Conservation (phyloP, 345 rosid genomes). For the Aethionema arabicum region DNA sequence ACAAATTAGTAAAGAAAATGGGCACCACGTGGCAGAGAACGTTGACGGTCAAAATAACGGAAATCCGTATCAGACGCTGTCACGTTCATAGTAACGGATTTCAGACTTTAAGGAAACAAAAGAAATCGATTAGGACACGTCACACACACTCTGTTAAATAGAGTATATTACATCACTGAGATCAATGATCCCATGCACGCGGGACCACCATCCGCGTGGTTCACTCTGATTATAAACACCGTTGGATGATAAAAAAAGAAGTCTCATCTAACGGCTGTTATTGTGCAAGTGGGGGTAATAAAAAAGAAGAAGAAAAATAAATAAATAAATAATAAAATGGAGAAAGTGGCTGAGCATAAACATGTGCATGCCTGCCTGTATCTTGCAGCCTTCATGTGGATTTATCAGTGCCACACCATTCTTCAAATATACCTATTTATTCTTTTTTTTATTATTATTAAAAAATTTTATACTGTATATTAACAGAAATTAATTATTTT, state of each 20-base stretch:
- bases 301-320: neutral
- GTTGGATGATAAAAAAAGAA: conserved; percentile 21
- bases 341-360: conserved; percentile 34
- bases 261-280: conserved; percentile 22
- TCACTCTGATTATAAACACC: neutral
- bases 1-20: conserved; percentile 25
- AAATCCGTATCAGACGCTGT: conserved; percentile 35
- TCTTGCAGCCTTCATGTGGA: conserved; percentile 45
- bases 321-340: conserved; percentile 2
- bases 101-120: conserved; percentile 42
- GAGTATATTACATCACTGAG: conserved; percentile 14
- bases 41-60: conserved; percentile 42
- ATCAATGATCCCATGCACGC: conserved; percentile 36
- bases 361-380: conserved; percentile 47
- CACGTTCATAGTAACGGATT: conserved; percentile 34
- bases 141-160: conserved; percentile 26
- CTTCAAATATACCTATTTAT: conserved; percentile 18
- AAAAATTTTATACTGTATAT: neutral
- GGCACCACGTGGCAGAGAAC: conserved; percentile 33
- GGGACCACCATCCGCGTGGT: conserved; percentile 39
- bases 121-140: conserved; percentile 31
- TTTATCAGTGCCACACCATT: conserved; percentile 41
- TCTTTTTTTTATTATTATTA: neutral
- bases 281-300: conserved; percentile 21
- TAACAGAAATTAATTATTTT: no score